Evolutionary conservation across 2,329 filamentous ascomycete genomes (phyloP).

Genomic region (Aspergillus ibericus): DNA sequence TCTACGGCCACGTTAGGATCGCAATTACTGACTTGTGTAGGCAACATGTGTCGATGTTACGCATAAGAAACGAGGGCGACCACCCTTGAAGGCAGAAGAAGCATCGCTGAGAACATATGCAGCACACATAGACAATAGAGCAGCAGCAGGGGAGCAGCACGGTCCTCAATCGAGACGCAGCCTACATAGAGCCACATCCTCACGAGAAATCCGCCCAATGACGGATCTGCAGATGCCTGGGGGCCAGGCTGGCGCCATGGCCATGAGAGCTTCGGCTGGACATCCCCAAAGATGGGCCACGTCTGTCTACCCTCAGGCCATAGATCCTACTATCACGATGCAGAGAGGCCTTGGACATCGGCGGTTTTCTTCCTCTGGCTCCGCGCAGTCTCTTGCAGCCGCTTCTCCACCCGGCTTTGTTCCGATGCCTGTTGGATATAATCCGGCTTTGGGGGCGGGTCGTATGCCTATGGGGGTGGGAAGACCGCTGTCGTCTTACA

Average conservation of each 20-base stretch:
- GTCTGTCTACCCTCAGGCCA: constrained; percentile 29
- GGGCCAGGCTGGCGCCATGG: constrained; percentile 19
- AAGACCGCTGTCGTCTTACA: constrained; percentile 30
- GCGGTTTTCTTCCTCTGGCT: constrained; percentile 36
- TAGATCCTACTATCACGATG: constrained; percentile 29
- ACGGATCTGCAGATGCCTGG: constrained; percentile 37
- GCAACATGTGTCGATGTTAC: constrained; percentile 47
- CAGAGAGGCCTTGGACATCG: constrained; percentile 27
- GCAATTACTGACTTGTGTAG: constrained; percentile 21
- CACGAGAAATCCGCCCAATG: constrained; percentile 40
- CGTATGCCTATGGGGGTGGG: constrained; percentile 25
- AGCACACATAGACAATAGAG: constrained; percentile 28
- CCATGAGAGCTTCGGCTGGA: constrained; percentile 21
- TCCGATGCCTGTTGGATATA: constrained; percentile 28
- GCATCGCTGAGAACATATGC: constrained; percentile 35
- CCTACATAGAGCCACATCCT: constrained; percentile 37
- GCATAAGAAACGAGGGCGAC: constrained; percentile 49
- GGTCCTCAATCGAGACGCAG: constrained; percentile 23
- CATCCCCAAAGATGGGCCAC: constrained; percentile 36
- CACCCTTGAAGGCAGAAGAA: constrained; percentile 46
- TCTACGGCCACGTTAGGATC: not conserved
- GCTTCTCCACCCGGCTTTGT: constrained; percentile 29
- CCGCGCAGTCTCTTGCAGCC: constrained; percentile 25
- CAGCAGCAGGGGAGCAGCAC: constrained; percentile 28
- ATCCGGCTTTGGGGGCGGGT: constrained; percentile 24